Conservation (phyloP, 805 yeast genomes). For the Candida wancherniae region DNA sequence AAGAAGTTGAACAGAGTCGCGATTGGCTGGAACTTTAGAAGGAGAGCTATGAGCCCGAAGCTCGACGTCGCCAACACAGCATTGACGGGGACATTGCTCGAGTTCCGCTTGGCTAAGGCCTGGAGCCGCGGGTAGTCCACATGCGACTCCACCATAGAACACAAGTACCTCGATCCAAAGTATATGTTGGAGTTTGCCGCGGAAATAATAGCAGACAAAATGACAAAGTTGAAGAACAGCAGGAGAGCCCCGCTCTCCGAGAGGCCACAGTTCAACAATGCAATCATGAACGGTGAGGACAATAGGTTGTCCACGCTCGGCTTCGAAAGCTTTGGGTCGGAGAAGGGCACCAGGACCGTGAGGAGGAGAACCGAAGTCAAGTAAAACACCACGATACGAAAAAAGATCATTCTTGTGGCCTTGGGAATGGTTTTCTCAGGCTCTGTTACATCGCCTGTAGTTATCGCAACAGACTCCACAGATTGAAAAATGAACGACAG, state of each 20-base stretch:
- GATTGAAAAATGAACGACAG: constrained; percentile 19
- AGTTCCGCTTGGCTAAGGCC: constrained; percentile 8
- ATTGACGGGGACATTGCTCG: constrained; percentile 14
- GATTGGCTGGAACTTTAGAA: constrained; percentile 17
- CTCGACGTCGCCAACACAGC: constrained; percentile 19
- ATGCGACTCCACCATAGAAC: constrained; percentile 15
- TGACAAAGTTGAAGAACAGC: constrained; percentile 18
- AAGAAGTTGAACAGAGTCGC: constrained; percentile 16
- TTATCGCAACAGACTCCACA: constrained; percentile 16
- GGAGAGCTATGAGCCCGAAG: constrained; percentile 19
- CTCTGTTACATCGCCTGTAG: constrained; percentile 14
- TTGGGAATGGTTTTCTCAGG: constrained; percentile 14
- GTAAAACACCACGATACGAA: constrained; percentile 17
- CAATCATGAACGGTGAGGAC: constrained; percentile 23
- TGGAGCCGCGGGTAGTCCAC: constrained; percentile 1
- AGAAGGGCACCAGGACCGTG: constrained; percentile 13
- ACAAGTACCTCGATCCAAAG: constrained; percentile 22
- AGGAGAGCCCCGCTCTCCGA: constrained; percentile 10
- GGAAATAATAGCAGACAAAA: constrained; percentile 20
- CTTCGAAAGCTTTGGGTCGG: constrained; percentile 8
- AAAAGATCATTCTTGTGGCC: constrained; percentile 11
- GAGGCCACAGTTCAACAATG: constrained; percentile 16
- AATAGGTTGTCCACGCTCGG: constrained; percentile 12
- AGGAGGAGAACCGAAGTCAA: constrained; percentile 14
- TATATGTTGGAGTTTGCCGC: constrained; percentile 28